A percentile compares a stretch with the other conserved stretches of the same genome.
phyloP scores from a whole-genome alignment of 345 rosid genomes.

The Ailanthus altissimus region DNA sequence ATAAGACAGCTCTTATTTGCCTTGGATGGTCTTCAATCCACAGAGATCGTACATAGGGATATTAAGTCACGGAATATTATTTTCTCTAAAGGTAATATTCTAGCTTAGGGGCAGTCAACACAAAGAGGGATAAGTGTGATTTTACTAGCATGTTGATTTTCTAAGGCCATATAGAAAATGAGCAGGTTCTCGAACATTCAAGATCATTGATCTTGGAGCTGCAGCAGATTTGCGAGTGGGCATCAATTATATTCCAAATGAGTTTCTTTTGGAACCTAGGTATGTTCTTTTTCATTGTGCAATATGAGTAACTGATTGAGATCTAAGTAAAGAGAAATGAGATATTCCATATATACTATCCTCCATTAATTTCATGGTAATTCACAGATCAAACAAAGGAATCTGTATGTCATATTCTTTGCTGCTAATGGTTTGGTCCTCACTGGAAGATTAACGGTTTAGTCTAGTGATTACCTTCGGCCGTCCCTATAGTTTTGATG shows the following conservation, averaged over 20 bases:
- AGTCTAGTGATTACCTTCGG: background rate
- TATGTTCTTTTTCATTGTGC: slow-evolving; percentile 21
- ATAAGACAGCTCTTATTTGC: slow-evolving; percentile 90
- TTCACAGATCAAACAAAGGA: background rate
- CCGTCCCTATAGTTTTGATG: background rate
- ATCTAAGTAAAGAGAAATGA: too few relatives aligned
- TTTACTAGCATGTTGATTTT: slow-evolving; percentile 5
- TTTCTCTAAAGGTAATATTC: slow-evolving; percentile 92
- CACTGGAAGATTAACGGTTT: slow-evolving; percentile 1
- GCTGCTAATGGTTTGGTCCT: background rate
- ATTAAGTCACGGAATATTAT: slow-evolving; percentile 92
- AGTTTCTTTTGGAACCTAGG: slow-evolving; percentile 97
- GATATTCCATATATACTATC: too few relatives aligned
- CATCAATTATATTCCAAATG: slow-evolving; percentile 95
- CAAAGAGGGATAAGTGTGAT: slow-evolving; percentile 1
- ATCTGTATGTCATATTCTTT: slow-evolving; percentile 1
- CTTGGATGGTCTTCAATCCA: slow-evolving; percentile 95
- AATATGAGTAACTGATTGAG: background rate
- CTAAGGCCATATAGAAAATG: slow-evolving; percentile 23
- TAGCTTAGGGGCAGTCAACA: too few relatives aligned
- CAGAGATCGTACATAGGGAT: slow-evolving; percentile 95
- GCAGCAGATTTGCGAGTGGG: slow-evolving; percentile 97
- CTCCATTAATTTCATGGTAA: background rate
- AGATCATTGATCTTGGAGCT: slow-evolving; percentile 97
- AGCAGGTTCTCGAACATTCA: slow-evolving; percentile 83